Percentiles rank a stretch among this genome's conserved stretches.
These are phyloP conservation scores for Pyrenochaeta sp. DNA, from an alignment of 2,329 filamentous ascomycete species.

Conservation along the genomic window DNA sequence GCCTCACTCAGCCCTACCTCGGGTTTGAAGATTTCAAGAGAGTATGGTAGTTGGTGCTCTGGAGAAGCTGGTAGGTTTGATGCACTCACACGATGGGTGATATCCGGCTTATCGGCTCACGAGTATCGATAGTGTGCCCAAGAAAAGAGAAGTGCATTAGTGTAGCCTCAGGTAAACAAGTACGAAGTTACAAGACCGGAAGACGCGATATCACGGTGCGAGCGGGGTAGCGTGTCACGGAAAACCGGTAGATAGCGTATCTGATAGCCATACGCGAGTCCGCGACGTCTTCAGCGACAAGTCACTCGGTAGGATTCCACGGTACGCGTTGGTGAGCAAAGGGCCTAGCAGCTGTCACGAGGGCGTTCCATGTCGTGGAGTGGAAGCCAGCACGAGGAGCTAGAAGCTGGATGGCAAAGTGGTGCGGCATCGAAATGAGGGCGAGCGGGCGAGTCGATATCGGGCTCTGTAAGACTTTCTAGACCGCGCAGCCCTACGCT, in stretches of 20 bases:
- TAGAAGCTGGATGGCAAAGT: too few relatives aligned
- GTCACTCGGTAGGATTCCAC: background rate
- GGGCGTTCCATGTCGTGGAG: background rate
- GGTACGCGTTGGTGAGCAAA: background rate
- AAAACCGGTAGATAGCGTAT: constrained; percentile 6
- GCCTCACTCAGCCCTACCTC: too few relatives aligned
- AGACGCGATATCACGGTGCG: background rate
- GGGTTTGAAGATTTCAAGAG: too few relatives aligned
- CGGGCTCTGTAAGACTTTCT: background rate
- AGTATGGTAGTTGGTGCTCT: too few relatives aligned
- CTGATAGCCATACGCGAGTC: too few relatives aligned
- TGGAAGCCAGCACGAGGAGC: background rate
- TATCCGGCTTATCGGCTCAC: too few relatives aligned
- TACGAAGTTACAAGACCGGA: background rate
- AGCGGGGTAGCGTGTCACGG: constrained; percentile 5
- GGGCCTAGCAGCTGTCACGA: background rate
- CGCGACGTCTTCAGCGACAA: too few relatives aligned
- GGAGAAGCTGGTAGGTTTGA: too few relatives aligned
- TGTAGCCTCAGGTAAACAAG: background rate
- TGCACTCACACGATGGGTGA: too few relatives aligned
- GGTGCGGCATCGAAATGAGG: constrained; percentile 4
- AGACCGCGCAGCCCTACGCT: background rate
- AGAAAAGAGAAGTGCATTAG: background rate
- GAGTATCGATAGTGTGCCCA: too few relatives aligned
- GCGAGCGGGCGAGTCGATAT: background rate